Percentiles rank a stretch among this genome's conserved stretches.
These are phyloP conservation scores for Diutina sp. DNA, from an alignment of 1,139 yeast species.

Conservation along the genomic window DNA sequence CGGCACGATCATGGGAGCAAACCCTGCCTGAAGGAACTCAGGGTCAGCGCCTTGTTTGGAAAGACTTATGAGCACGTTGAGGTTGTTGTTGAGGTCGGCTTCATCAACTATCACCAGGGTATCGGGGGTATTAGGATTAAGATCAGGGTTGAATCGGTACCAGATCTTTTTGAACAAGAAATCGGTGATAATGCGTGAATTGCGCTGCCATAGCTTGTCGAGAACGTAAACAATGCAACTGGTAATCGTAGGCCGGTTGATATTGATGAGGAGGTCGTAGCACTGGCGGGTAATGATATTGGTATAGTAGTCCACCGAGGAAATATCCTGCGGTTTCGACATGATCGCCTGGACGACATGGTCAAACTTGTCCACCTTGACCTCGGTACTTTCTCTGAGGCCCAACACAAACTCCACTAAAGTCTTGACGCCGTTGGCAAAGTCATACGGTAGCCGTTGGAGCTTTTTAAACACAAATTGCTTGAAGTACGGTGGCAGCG, in stretches of 20 bases:
- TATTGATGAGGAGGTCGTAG: constrained; percentile 40
- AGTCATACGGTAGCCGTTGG: constrained; percentile 39
- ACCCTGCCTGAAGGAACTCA: constrained; percentile 28
- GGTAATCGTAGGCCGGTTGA: constrained; percentile 48
- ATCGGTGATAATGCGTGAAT: constrained; percentile 40
- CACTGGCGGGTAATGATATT: constrained; percentile 28
- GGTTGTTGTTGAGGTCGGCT: constrained; percentile 40
- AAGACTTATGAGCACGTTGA: constrained; percentile 56
- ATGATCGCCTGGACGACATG: constrained; percentile 51
- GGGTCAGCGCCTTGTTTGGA: constrained; percentile 36
- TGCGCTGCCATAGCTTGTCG: constrained; percentile 39
- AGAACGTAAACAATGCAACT: constrained; percentile 48
- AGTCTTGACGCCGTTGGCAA: constrained; percentile 60
- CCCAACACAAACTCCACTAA: constrained; percentile 72
- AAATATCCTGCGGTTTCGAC: constrained; percentile 42
- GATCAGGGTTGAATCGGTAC: constrained; percentile 26
- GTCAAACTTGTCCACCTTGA: constrained; percentile 51
- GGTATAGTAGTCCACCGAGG: constrained; percentile 35
- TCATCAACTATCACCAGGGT: constrained; percentile 25
- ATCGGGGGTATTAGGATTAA: background rate
- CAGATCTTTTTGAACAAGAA: constrained; percentile 43
- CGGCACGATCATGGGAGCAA: constrained; percentile 30
- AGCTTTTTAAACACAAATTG: constrained; percentile 31
- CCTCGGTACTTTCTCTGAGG: constrained; percentile 56
- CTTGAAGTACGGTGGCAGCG: constrained; percentile 27